Evolutionary conservation across 306 rosid genomes (phyloP).

Genomic region (Comarum palustre): DNA sequence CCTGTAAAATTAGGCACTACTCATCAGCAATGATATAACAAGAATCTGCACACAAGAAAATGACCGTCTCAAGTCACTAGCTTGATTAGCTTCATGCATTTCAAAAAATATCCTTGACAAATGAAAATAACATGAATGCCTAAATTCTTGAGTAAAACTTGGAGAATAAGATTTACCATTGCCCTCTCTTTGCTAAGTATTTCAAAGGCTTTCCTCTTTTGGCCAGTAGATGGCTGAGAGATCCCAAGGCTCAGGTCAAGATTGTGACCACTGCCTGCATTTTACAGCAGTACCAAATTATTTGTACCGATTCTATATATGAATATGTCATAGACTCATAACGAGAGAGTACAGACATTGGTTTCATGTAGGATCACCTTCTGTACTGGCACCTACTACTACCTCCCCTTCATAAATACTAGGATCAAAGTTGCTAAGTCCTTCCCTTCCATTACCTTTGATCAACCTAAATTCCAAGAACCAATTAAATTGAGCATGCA

Average conservation of each 20-base stretch:
- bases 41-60: neutral
- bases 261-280: slow-evolving; percentile 41
- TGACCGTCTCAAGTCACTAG: neutral
- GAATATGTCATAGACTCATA: neutral
- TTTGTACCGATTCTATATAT: slow-evolving; percentile 7
- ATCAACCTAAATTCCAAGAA: slow-evolving; percentile 10
- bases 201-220: slow-evolving; percentile 26
- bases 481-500: neutral
- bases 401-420: slow-evolving; percentile 23
- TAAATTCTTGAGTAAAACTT: neutral
- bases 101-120: neutral
- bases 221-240: slow-evolving; percentile 27
- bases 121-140: neutral
- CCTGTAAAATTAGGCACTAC: slow-evolving; percentile 23
- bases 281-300: slow-evolving; percentile 3
- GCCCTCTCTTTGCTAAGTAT: slow-evolving; percentile 25
- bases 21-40: slow-evolving; percentile 3
- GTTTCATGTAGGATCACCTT: slow-evolving; percentile 22
- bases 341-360: neutral
- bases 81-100: neutral
- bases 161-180: slow-evolving; percentile 21
- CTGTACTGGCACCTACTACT: slow-evolving; percentile 13
- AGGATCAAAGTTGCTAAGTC: slow-evolving; percentile 22
- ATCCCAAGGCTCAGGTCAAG: slow-evolving; percentile 57
- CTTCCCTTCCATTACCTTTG: slow-evolving; percentile 22